Percentiles rank a stretch among this genome's conserved stretches.
Evolutionary conservation across 1,284 basidiomycete genomes (phyloP).

Genomic region (Calocybe gambosa): DNA sequence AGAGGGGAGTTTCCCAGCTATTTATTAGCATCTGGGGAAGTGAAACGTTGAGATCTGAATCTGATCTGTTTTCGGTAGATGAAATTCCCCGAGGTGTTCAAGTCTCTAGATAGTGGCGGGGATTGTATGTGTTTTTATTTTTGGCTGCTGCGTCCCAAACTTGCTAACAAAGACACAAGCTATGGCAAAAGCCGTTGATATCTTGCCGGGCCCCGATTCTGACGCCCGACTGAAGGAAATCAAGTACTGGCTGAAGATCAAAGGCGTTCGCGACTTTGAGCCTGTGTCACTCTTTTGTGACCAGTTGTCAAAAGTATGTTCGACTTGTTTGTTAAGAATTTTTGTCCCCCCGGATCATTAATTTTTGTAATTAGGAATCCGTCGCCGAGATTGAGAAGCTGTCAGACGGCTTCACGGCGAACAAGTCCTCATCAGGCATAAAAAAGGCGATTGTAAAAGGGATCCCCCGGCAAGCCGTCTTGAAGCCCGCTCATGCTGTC

Average conservation of each 20-base stretch:
- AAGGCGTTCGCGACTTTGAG: slow-evolving; percentile 88
- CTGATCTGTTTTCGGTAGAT: slow-evolving; percentile 32
- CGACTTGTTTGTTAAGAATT: neutral
- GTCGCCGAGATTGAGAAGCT: slow-evolving; percentile 75
- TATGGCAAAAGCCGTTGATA: slow-evolving; percentile 68
- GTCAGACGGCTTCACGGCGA: slow-evolving; percentile 60
- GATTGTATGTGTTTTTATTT: slow-evolving; percentile 46
- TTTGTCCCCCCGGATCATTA: neutral
- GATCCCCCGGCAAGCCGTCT: slow-evolving; percentile 89
- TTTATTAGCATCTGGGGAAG: neutral
- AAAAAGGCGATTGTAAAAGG: slow-evolving; percentile 89
- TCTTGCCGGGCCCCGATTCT: slow-evolving; percentile 63
- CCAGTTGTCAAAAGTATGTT: slow-evolving; percentile 78
- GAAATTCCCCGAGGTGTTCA: slow-evolving; percentile 81
- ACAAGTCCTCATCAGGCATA: slow-evolving; percentile 56
- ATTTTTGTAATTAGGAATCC: slow-evolving; percentile 45
- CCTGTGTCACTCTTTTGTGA: slow-evolving; percentile 91
- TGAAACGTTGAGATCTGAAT: neutral
- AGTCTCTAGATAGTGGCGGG: slow-evolving; percentile 57
- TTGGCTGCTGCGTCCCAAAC: neutral
- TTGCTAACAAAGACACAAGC: slow-evolving; percentile 33
- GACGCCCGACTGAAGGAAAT: slow-evolving; percentile 74
- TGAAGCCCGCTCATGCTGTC: slow-evolving; percentile 89
- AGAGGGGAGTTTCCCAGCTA: neutral
- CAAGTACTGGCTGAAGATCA: slow-evolving; percentile 81